A percentile compares a stretch with the other conserved stretches of the same genome.
Conservation (phyloP, 106 monocot species). For the Vanilla planifolia region DNA sequence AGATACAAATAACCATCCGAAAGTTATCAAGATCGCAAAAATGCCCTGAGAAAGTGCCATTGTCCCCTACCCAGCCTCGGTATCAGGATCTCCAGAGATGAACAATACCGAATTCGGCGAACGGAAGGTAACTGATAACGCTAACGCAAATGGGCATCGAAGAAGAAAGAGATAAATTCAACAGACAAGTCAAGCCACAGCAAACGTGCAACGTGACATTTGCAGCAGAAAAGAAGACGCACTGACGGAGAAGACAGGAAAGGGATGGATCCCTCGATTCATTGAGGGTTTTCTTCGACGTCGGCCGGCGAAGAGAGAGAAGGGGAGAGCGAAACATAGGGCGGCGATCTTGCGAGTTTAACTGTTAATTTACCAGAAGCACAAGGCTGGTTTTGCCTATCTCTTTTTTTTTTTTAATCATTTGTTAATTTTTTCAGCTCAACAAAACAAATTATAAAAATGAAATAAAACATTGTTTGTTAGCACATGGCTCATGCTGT, state of each 20-base stretch:
- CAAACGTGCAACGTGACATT: neutral
- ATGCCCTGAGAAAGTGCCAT: slow-evolving; percentile 12
- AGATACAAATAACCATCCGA: slow-evolving; percentile 13
- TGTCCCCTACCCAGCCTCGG: neutral
- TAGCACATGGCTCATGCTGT: too few species aligned
- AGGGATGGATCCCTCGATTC: too few species aligned
- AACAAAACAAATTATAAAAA: too few species aligned
- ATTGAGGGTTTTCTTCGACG: neutral
- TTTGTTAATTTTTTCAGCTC: too few species aligned
- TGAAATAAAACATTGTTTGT: too few species aligned
- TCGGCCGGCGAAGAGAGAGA: neutral
- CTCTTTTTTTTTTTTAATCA: too few species aligned
- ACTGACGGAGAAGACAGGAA: neutral
- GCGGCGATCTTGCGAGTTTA: neutral
- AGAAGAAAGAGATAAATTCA: neutral
- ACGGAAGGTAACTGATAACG: neutral
- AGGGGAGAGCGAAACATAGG: neutral
- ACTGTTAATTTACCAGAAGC: neutral
- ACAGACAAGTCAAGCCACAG: slow-evolving; percentile 1
- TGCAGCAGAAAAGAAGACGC: neutral
- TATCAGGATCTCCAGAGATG: neutral
- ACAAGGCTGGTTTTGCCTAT: too few species aligned
- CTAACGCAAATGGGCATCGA: neutral
- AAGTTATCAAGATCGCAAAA: slow-evolving; percentile 10
- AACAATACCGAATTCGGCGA: neutral